Base-by-base conservation (phyloP, 2,329 filamentous ascomycete species). In the Didymellaceae sp. region DNA sequence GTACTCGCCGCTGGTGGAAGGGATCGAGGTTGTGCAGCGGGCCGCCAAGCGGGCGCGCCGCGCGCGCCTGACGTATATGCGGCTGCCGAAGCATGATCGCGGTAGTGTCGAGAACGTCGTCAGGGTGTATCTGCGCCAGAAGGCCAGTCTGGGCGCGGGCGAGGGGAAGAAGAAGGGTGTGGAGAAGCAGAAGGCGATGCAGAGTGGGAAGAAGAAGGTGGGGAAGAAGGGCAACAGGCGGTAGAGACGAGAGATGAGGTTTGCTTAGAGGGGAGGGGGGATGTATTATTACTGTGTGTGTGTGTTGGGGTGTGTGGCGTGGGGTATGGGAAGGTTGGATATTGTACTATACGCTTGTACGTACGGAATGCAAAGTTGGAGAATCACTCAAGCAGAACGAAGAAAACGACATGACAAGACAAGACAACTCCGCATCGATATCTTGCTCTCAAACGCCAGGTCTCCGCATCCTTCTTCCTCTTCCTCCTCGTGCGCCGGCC, bases 21-120 rank as follows among this genome's bases (percentile, higher is more conserved):
- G 90, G 58, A 91, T 99, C 67, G 93, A 99, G 77, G 88, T 99
- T 64, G 89, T 97, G 74, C 90, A 96, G 84, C 82, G 93, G 65
- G 83, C 85, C 58, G 82, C 84, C 68, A 94, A 91, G 87, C 85
- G 91, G 73, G 90, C 91, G 59, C 87, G 92, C 71, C 85, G 94
- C 66, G 93, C 92, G 20, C 82, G 91, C 62, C 80, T 99, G 74
- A 96, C 90, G 66, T 97, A 93, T 75, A 89, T 99, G 88, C 84
- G 92, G 18, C 62, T 63, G 26, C 65, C 65, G 8, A 74, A 68
- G 65, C 72, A 74, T 46, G 72, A 74, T 52, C 46, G 68, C 8
- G 72, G 72, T 1, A 71, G 63, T 50, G 71, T 74, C 52, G 70
- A 72, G 59, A 71, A 72, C 43, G 63, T 74, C 30, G 71, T 74